phyloP scores from a whole-genome alignment of 805 yeast genomes.

The Starmerella davenportii region DNA sequence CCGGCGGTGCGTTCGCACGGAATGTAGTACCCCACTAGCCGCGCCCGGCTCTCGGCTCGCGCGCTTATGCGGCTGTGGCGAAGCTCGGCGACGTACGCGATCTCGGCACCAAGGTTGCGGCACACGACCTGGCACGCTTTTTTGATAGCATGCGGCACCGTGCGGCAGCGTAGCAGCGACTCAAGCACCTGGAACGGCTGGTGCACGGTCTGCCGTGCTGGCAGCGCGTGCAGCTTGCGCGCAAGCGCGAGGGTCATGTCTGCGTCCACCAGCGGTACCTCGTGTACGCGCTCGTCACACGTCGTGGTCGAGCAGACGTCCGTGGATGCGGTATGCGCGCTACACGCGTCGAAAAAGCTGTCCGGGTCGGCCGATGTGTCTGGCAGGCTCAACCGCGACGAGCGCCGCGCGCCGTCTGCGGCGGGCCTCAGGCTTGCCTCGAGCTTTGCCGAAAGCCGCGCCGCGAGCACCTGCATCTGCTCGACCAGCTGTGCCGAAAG shows the following conservation, averaged over 20 bases:
- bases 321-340: neutral
- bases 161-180: conserved; percentile 14
- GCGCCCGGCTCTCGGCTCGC: neutral
- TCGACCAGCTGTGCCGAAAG: conserved; percentile 9
- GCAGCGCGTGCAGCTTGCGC: conserved; percentile 1
- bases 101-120: conserved; percentile 14
- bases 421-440: neutral
- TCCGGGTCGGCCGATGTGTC: too few species aligned
- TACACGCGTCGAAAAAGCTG: neutral
- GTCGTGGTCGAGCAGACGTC: neutral
- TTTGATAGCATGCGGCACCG: conserved; percentile 15
- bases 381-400: too few species aligned
- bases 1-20: neutral
- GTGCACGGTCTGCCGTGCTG: conserved; percentile 3
- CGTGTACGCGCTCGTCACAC: neutral
- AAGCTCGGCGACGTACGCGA: conserved; percentile 19
- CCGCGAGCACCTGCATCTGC: conserved; percentile 8
- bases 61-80: neutral
- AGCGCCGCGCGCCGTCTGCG: neutral
- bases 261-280: neutral
- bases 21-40: neutral
- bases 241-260: neutral
- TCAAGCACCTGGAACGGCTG: conserved; percentile 19
- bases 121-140: conserved; percentile 18
- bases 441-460: neutral